Evolutionary conservation across 2,329 filamentous ascomycete species (phyloP).

Genomic region (Claviceps spartinae): DNA sequence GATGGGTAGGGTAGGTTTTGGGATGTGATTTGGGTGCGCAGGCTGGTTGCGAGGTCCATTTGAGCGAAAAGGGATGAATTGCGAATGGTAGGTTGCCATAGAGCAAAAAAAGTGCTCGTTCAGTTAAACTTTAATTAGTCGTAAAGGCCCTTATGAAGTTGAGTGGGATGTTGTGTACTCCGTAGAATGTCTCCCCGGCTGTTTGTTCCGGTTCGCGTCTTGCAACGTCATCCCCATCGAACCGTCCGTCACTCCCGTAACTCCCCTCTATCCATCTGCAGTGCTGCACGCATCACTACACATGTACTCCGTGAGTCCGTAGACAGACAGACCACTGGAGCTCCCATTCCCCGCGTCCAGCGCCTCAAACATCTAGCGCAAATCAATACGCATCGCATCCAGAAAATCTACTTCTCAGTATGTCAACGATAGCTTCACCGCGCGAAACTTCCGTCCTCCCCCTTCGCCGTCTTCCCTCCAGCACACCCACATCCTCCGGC

Average conservation of each 20-base stretch:
- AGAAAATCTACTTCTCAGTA: conserved; percentile 14
- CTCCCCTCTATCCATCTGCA: not conserved
- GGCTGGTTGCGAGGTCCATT: conserved; percentile 12
- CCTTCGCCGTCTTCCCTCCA: conserved; percentile 42
- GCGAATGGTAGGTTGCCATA: too few species aligned
- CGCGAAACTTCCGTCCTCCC: conserved; percentile 37
- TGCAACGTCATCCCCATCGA: not conserved
- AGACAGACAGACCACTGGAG: not conserved
- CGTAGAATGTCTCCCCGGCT: not conserved
- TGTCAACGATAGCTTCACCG: conserved; percentile 54
- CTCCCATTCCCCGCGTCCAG: not conserved
- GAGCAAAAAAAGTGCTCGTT: too few species aligned
- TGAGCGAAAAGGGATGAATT: not conserved
- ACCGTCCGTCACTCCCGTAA: not conserved
- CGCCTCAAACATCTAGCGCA: too few species aligned
- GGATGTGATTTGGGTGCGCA: conserved; percentile 31
- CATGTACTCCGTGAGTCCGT: too few species aligned
- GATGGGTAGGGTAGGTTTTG: conserved; percentile 41
- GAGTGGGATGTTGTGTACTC: too few species aligned
- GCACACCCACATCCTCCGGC: conserved; percentile 57
- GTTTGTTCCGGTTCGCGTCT: not conserved
- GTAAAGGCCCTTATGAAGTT: too few species aligned
- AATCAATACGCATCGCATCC: too few species aligned
- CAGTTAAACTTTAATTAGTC: too few species aligned
- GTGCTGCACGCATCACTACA: not conserved